These are phyloP conservation scores for Monilinia polystroma DNA, from an alignment of 2,329 filamentous ascomycete species.

Conservation along the genomic window DNA sequence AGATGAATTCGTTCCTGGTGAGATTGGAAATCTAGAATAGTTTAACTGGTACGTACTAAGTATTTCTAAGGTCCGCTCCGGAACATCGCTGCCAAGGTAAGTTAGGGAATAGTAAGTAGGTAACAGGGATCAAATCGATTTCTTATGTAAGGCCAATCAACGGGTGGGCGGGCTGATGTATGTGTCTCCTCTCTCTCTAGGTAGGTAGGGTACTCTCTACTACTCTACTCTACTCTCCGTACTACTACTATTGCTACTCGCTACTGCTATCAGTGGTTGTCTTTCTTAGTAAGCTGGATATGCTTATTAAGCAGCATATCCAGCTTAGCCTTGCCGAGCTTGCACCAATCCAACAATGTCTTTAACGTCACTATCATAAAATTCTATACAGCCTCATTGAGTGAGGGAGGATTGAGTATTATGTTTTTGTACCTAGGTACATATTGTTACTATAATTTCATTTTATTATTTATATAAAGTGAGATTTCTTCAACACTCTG, in stretches of 20 bases:
- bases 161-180: too few species aligned
- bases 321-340: background rate
- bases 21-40: constrained; percentile 9
- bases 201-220: too few species aligned
- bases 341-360: background rate
- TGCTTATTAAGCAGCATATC: background rate
- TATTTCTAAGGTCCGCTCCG: constrained; percentile 15
- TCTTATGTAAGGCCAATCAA: constrained; percentile 10
- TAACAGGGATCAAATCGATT: constrained; percentile 14
- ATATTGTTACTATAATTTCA: background rate
- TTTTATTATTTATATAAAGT: background rate
- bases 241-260: too few species aligned
- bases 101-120: background rate
- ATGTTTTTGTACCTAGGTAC: background rate
- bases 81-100: constrained; percentile 1
- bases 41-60: background rate
- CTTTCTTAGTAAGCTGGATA: too few species aligned
- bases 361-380: constrained; percentile 21
- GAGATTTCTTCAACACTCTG: background rate
- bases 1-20: background rate
- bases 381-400: constrained; percentile 12
- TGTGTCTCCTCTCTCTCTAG: too few species aligned
- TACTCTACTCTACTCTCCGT: too few species aligned
- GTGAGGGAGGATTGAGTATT: background rate
- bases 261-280: too few species aligned